phyloP scores from a whole-genome alignment of 495 filamentous ascomycete species.

The Penicillium herquei region DNA sequence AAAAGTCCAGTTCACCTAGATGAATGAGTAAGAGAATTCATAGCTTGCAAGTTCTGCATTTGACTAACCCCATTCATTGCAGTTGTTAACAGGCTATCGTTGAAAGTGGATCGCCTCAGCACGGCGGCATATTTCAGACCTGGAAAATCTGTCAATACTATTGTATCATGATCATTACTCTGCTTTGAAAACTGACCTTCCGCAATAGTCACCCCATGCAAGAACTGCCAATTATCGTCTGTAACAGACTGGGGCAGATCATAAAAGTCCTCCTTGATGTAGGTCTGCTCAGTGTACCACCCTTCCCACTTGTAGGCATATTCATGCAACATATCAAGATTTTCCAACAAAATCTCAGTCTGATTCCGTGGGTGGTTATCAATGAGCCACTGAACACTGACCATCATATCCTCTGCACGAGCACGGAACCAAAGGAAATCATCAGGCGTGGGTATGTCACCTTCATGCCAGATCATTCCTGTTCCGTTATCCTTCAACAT shows the following conservation, averaged over 20 bases:
- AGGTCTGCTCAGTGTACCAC: slow-evolving; percentile 39
- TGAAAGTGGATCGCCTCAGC: slow-evolving; percentile 35
- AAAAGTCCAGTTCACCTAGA: slow-evolving; percentile 46
- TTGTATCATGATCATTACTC: background rate
- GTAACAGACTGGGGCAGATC: slow-evolving; percentile 27
- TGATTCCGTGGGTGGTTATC: slow-evolving; percentile 42
- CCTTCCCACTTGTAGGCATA: slow-evolving; percentile 41
- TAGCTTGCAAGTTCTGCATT: slow-evolving; percentile 42
- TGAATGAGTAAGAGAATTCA: slow-evolving; percentile 8
- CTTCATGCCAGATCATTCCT: slow-evolving; percentile 44
- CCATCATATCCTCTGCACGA: slow-evolving; percentile 51
- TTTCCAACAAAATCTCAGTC: slow-evolving; percentile 36
- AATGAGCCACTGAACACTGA: slow-evolving; percentile 54
- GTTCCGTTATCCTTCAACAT: slow-evolving; percentile 54
- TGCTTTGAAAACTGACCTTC: slow-evolving; percentile 31
- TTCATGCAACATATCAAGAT: slow-evolving; percentile 43
- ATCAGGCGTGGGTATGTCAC: slow-evolving; percentile 31
- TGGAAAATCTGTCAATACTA: background rate
- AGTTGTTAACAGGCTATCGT: slow-evolving; percentile 38
- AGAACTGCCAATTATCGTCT: slow-evolving; percentile 31
- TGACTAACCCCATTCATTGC: slow-evolving; percentile 36
- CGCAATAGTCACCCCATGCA: slow-evolving; percentile 50
- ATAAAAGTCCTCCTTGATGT: slow-evolving; percentile 41
- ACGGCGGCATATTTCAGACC: slow-evolving; percentile 43
- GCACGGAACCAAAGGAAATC: slow-evolving; percentile 45